These are phyloP conservation scores for Allium sativum DNA, from an alignment of 106 monocot genomes.

Conservation along the genomic window DNA sequence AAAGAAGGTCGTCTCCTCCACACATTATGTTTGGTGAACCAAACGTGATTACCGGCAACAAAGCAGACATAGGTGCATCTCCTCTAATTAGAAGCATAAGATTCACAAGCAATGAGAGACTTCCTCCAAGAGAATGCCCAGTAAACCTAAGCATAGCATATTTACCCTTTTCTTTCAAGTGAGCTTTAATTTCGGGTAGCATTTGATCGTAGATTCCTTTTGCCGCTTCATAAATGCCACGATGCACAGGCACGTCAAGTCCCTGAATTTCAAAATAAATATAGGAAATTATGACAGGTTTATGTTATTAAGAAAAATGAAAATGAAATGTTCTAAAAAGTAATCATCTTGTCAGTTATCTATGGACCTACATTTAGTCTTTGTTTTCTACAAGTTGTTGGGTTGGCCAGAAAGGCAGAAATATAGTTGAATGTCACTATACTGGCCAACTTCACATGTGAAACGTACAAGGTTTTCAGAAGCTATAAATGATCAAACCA, in stretches of 20 bases:
- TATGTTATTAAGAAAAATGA: no score
- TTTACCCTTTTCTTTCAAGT: slow-evolving; percentile 27
- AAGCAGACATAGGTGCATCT: slow-evolving; percentile 39
- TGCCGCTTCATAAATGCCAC: slow-evolving; percentile 93
- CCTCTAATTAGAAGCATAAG: slow-evolving; percentile 68
- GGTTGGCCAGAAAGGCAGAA: no score
- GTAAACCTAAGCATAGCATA: slow-evolving; percentile 61
- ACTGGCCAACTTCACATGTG: no score
- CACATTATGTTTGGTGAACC: slow-evolving; percentile 87
- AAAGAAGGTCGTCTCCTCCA: slow-evolving; percentile 64
- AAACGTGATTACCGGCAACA: slow-evolving; percentile 71
- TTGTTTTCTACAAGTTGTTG: no score
- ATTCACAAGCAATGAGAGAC: slow-evolving; percentile 58
- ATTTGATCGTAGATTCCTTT: slow-evolving; percentile 84
- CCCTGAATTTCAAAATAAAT: slow-evolving; percentile 23
- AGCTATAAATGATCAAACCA: no score
- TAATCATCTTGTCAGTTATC: no score
- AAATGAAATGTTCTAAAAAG: no score
- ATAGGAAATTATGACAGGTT: no score
- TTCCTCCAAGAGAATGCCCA: slow-evolving; percentile 87
- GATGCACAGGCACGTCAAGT: slow-evolving; percentile 72
- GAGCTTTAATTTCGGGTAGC: slow-evolving; percentile 51
- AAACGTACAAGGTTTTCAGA: no score
- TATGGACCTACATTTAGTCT: no score
- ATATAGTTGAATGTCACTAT: no score